These are phyloP conservation scores for Colletotrichum sp. DNA, from an alignment of 2,329 filamentous ascomycete genomes.

Conservation along the genomic window DNA sequence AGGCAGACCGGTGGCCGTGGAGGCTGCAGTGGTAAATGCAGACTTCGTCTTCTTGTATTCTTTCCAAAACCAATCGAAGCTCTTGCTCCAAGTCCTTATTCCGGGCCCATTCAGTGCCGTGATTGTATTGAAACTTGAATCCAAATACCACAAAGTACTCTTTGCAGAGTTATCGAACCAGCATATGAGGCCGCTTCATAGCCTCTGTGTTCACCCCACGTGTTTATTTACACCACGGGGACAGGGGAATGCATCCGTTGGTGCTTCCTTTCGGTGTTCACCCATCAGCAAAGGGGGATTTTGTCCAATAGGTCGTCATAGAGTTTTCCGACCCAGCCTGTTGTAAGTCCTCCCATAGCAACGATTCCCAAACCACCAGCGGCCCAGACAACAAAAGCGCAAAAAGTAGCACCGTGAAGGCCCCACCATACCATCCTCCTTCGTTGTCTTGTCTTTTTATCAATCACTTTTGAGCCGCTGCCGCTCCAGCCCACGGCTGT, in stretches of 20 bases:
- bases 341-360: slow-evolving; percentile 70
- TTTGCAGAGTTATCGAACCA: not conserved
- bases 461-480: slow-evolving; percentile 45
- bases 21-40: not conserved
- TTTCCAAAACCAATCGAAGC: not conserved
- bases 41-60: not conserved
- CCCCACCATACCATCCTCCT: slow-evolving; percentile 72
- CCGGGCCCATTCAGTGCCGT: not conserved
- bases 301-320: slow-evolving; percentile 75
- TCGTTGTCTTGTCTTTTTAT: slow-evolving; percentile 56
- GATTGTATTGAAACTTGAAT: not conserved
- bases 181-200: not conserved
- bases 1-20: not conserved
- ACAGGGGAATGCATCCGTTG: not conserved
- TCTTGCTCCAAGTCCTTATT: not conserved
- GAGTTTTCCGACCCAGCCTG: slow-evolving; percentile 80
- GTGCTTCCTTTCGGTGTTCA: not conserved
- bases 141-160: not conserved
- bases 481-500: slow-evolving; percentile 54
- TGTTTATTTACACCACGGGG: not conserved
- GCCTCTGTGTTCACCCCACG: not conserved
- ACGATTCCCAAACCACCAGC: slow-evolving; percentile 81
- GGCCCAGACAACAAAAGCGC: slow-evolving; percentile 74
- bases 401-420: slow-evolving; percentile 69
- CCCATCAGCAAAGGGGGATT: slow-evolving; percentile 22